Conservation (phyloP, 352 stramenopile species). For the Paralagenidium karlingii region DNA sequence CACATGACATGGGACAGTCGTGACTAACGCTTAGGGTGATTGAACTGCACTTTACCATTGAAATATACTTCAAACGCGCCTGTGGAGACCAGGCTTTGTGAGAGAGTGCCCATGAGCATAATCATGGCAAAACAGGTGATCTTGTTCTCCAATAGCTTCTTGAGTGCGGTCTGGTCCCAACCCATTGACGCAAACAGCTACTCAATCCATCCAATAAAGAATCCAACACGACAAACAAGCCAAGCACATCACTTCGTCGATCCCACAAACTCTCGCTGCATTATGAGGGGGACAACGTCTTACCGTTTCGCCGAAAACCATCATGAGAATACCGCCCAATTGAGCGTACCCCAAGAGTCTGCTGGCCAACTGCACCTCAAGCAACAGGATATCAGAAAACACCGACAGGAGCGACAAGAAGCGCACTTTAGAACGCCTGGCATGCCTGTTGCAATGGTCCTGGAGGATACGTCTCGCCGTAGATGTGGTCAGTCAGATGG, state of each 20-base stretch:
- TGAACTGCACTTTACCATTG: slow-evolving; percentile 30
- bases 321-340: slow-evolving; percentile 30
- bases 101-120: slow-evolving; percentile 41
- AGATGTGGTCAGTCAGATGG: slow-evolving; percentile 47
- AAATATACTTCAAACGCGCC: slow-evolving; percentile 77
- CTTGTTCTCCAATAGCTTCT: slow-evolving; percentile 63
- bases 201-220: not conserved
- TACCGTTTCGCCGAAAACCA: slow-evolving; percentile 55
- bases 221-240: not conserved
- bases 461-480: slow-evolving; percentile 46
- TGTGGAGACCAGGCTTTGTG: slow-evolving; percentile 46
- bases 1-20: not conserved
- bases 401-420: not conserved
- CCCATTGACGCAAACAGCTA: slow-evolving; percentile 38
- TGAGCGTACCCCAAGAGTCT: slow-evolving; percentile 33
- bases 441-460: slow-evolving; percentile 28
- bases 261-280: not conserved
- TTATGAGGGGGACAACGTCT: slow-evolving; percentile 1
- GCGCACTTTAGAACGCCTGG: not conserved
- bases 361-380: slow-evolving; percentile 24
- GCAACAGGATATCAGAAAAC: too few species aligned
- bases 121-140: slow-evolving; percentile 53
- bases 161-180: slow-evolving; percentile 28
- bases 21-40: not conserved
- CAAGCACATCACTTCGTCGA: not conserved